Evolutionary conservation across 495 filamentous ascomycete genomes (phyloP), one percentile per base, ranked within the genome.

Genomic region (Halenospora varia): DNA sequence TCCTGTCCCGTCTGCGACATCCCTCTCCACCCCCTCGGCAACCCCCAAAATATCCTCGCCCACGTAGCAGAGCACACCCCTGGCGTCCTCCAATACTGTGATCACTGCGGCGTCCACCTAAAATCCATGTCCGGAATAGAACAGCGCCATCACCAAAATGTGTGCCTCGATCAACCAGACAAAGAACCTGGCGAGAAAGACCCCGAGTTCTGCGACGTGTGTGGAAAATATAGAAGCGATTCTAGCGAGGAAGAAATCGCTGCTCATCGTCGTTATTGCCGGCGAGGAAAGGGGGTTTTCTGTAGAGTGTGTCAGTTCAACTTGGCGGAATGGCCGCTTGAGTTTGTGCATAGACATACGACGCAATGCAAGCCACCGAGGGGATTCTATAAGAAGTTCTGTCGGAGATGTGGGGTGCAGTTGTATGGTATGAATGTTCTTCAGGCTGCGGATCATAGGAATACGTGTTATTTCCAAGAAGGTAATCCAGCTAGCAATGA

Each of bases 1-100:
- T 35, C 45, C 19, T 64, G 62, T 26, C 65, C 65, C 2, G 40
- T 56, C 39, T 64, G 59, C 46, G 57, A 66, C 19, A n/a, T 15
- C 19, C 47, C 51, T n/a, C 48, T 66, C 15, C 15, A n/a, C 41
- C 17, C 42, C 2, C 3, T n/a, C 19, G 8, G 41, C 19, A 18
- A 51, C 11, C 40, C 53, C 15, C 40, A 55, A 4, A 9, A 52
- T 8, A 26, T 63, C 1, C 25, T 66, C 3, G 11, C 20, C 6
- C 63, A 66, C 25, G 25, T 59, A 1, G 50, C 49, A 10, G 40
- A 55, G 3, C 63, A 66, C 29, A 29, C 13, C 17, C 56, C 63
- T 17, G 46, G 45, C 3, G 18, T 45, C 17, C 10, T 66, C 10
- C 44, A 51, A 22, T 62, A 26, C 22, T 66, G 63, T 25, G 56